phyloP scores from a whole-genome alignment of 2,329 filamentous ascomycete genomes.

The Magnaporthiopsis poae region DNA sequence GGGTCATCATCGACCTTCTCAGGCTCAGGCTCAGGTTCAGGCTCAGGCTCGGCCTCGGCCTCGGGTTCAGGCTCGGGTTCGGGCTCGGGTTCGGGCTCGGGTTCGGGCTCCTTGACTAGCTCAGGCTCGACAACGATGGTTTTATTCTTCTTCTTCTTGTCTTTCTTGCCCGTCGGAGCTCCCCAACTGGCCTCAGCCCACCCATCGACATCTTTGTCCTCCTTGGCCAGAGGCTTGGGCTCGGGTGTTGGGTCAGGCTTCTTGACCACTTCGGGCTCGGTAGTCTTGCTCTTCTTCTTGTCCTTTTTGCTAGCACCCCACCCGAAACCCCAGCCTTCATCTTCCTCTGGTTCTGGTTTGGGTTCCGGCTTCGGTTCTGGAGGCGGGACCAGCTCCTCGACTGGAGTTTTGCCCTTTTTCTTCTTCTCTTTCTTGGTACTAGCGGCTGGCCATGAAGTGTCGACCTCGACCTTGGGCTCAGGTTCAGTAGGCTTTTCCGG shows the following conservation, averaged over 20 bases:
- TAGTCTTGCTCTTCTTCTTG: constrained; percentile 20
- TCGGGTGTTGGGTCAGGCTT: constrained; percentile 11
- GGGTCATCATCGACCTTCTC: constrained; percentile 21
- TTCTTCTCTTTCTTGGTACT: constrained; percentile 26
- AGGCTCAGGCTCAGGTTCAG: constrained; percentile 6
- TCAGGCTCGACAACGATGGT: constrained; percentile 12
- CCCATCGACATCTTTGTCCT: constrained; percentile 8
- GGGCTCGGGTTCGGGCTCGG: constrained; percentile 10
- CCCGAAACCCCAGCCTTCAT: constrained; percentile 7
- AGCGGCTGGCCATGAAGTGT: constrained; percentile 39
- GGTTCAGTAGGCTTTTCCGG: constrained; percentile 18
- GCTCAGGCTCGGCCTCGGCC: constrained; percentile 9
- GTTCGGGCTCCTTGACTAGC: constrained; percentile 12
- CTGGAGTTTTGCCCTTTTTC: constrained; percentile 24
- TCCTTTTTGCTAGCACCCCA: constrained; percentile 13
- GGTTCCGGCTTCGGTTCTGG: constrained; percentile 15
- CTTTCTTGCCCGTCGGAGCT: constrained; percentile 10
- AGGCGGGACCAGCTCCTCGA: constrained; percentile 22
- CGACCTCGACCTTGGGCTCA: constrained; percentile 15
- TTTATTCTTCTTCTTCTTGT: constrained; percentile 21
- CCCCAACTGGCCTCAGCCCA: constrained; percentile 12
- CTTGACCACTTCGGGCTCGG: constrained; percentile 12
- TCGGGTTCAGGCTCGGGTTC: constrained; percentile 10
- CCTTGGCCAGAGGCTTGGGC: constrained; percentile 9
- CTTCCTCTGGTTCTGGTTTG: constrained; percentile 17